These are phyloP conservation scores for Penicillium diatomitis DNA, from an alignment of 495 filamentous ascomycete genomes.

Conservation along the genomic window DNA sequence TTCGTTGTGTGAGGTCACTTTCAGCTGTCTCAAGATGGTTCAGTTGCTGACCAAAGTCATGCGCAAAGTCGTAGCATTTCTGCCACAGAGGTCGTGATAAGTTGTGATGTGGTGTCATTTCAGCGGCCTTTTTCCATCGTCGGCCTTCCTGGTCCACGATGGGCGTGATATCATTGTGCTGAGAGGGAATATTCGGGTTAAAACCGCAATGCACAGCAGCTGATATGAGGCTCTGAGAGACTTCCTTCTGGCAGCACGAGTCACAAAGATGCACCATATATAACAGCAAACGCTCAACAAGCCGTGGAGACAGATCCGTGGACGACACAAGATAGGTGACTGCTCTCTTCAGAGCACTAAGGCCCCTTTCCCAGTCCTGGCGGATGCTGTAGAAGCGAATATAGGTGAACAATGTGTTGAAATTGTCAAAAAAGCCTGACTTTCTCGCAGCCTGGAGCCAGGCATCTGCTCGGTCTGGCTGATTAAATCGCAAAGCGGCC, in stretches of 20 bases:
- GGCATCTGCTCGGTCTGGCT: conserved; percentile 36
- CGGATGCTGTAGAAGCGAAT: conserved; percentile 32
- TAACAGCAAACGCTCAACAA: conserved; percentile 26
- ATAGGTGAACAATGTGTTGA: conserved; percentile 28
- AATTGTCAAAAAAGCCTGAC: conserved; percentile 34
- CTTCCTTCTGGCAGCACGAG: conserved; percentile 20
- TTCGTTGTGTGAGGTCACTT: conserved; percentile 5
- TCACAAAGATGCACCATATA: conserved; percentile 35
- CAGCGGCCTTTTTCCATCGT: conserved; percentile 24
- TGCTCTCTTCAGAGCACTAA: conserved; percentile 24
- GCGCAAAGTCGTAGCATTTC: conserved; percentile 29
- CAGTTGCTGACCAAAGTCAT: conserved; percentile 18
- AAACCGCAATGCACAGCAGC: conserved; percentile 34
- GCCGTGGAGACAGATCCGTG: conserved; percentile 14
- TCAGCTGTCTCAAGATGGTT: conserved; percentile 12
- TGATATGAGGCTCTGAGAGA: conserved; percentile 25
- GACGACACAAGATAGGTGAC: conserved; percentile 30
- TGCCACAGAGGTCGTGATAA: conserved; percentile 20
- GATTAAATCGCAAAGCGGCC: conserved; percentile 32
- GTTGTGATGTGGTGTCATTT: conserved; percentile 5
- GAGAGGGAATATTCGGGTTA: conserved; percentile 13
- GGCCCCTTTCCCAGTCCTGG: conserved; percentile 29
- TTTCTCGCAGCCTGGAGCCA: conserved; percentile 29
- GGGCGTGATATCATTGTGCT: conserved; percentile 21
- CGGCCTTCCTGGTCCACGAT: conserved; percentile 12